A percentile compares a stretch with the other conserved stretches of the same genome.
Conservation (phyloP, 495 filamentous ascomycete genomes). For the Neurospora sp. region DNA sequence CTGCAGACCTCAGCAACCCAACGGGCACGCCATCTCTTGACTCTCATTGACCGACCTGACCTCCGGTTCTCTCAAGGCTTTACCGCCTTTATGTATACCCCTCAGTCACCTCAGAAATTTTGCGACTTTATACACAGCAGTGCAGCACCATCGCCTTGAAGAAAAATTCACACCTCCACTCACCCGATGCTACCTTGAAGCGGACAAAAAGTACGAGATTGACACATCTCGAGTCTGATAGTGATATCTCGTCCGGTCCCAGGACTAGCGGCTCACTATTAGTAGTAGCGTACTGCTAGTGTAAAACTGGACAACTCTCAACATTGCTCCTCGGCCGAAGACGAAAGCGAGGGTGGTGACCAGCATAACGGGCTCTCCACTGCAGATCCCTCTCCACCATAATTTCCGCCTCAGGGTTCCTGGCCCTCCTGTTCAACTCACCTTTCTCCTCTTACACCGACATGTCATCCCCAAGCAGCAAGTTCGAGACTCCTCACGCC, state of each 20-base stretch:
- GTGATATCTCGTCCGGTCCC: neutral
- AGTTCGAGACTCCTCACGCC: neutral
- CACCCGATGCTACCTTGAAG: neutral
- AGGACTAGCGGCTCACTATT: neutral
- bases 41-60: neutral
- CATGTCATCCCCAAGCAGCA: neutral
- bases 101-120: neutral
- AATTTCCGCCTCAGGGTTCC: neutral
- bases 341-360: neutral
- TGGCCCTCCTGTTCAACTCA: neutral
- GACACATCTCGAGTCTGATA: neutral
- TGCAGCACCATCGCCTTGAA: neutral
- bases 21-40: neutral
- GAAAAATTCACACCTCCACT: neutral
- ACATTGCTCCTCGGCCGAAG: neutral
- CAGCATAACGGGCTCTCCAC: neutral
- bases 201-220: neutral
- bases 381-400: neutral
- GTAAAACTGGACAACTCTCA: neutral
- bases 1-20: neutral
- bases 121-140: neutral
- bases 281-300: neutral
- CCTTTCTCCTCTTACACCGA: neutral
- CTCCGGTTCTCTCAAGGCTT: neutral
- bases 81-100: neutral